A percentile compares a stretch with the other conserved stretches of the same genome.
Evolutionary conservation across 2,329 filamentous ascomycete species (phyloP).

Genomic region (Xylaria multiplex): DNA sequence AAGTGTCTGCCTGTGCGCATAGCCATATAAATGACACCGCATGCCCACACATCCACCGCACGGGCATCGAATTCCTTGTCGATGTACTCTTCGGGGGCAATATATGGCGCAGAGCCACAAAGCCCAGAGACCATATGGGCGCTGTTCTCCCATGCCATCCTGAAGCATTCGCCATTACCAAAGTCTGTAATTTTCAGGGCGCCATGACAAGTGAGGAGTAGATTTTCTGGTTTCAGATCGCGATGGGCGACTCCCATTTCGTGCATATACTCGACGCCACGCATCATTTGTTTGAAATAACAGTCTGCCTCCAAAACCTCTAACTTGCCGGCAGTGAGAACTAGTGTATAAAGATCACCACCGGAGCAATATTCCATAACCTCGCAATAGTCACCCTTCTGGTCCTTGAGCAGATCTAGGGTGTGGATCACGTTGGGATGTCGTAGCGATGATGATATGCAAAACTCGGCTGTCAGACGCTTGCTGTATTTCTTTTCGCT

Average conservation of each 20-base stretch:
- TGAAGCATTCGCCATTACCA: constrained; percentile 98
- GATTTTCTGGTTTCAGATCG: constrained; percentile 95
- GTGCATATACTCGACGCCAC: constrained; percentile 98
- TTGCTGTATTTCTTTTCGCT: constrained; percentile 98
- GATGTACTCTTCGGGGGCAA: constrained; percentile 94
- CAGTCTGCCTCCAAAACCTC: constrained; percentile 95
- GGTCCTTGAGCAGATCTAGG: constrained; percentile 91
- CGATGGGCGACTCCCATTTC: constrained; percentile 99
- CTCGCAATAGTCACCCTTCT: constrained; percentile 97
- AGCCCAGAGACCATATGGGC: constrained; percentile 98
- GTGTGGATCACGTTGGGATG: constrained; percentile 99
- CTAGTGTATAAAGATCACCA: constrained; percentile 92
- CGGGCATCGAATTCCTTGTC: constrained; percentile 96
- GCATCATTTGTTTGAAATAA: constrained; percentile 99
- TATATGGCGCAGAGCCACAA: constrained; percentile 96
- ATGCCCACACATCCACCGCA: constrained; percentile 98
- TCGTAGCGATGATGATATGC: constrained; percentile 94
- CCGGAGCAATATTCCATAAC: constrained; percentile 99
- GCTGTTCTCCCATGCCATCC: constrained; percentile 99
- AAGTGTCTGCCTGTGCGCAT: constrained; percentile 97
- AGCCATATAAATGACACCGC: constrained; percentile 99
- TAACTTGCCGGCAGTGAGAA: constrained; percentile 89
- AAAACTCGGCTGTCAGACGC: constrained; percentile 95
- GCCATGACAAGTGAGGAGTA: constrained; percentile 91
- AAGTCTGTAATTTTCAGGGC: constrained; percentile 98